Evolutionary conservation across 805 yeast genomes (phyloP).

Genomic region (Tetrapisispora namnaoensis): DNA sequence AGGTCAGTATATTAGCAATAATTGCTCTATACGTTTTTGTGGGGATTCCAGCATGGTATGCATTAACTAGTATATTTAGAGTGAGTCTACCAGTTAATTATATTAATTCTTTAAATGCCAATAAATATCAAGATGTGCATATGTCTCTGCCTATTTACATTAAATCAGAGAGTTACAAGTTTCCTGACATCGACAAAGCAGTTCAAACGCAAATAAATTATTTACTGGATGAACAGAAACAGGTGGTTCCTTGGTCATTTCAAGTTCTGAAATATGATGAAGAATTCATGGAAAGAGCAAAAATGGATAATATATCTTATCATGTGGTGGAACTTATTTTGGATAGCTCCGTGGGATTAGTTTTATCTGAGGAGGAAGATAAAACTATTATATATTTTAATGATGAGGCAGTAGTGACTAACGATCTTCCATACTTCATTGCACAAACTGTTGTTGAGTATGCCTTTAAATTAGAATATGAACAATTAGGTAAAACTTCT

Average conservation of each 20-base stretch:
- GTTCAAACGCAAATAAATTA: constrained; percentile 5
- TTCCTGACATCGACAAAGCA: constrained; percentile 5
- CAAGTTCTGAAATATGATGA: constrained; percentile 20
- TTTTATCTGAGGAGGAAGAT: constrained; percentile 33
- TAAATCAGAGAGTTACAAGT: constrained; percentile 1
- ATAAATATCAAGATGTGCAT: constrained; percentile 35
- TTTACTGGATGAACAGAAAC: constrained; percentile 24
- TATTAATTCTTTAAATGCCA: constrained; percentile 28
- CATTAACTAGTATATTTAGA: constrained; percentile 33
- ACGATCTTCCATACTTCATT: constrained; percentile 53
- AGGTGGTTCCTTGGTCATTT: constrained; percentile 30
- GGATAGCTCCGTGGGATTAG: constrained; percentile 36
- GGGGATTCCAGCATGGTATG: constrained; percentile 36
- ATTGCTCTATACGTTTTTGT: constrained; percentile 25
- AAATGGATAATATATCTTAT: constrained; percentile 11
- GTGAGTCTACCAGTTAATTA: constrained; percentile 33
- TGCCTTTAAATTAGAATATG: constrained; percentile 36
- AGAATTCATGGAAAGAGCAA: constrained; percentile 7
- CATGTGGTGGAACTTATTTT: constrained; percentile 33
- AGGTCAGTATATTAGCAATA: background rate
- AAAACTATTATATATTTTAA: constrained; percentile 29
- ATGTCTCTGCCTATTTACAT: constrained; percentile 37
- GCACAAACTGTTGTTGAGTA: constrained; percentile 43
- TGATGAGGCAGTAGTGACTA: constrained; percentile 38
- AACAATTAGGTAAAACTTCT: constrained; percentile 15